Evolutionary conservation across 257 asterid genomes (phyloP).

Genomic region (Echites panduratus): DNA sequence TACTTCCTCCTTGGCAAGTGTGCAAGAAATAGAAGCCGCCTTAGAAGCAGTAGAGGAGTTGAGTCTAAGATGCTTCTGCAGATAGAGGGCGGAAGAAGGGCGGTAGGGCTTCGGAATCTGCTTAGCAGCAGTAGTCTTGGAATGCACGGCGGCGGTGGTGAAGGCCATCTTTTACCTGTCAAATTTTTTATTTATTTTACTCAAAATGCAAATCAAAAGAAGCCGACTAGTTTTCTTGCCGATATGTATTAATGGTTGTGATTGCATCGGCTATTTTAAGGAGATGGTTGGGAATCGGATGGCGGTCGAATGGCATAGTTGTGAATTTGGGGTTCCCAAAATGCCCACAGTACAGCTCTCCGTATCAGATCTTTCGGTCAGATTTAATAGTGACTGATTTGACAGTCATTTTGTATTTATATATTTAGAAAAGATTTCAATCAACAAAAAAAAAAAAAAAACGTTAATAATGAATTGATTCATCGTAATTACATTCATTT

Average conservation of each 20-base stretch:
- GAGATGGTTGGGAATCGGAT: too few relatives aligned
- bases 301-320: too few relatives aligned
- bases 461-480: too few relatives aligned
- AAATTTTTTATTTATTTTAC: neutral
- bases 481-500: too few relatives aligned
- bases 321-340: too few relatives aligned
- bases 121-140: constrained; percentile 12
- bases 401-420: too few relatives aligned
- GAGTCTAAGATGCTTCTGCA: constrained; percentile 22
- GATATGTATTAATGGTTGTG: neutral
- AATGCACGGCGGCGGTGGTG: constrained; percentile 16
- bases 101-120: constrained; percentile 35
- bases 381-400: too few relatives aligned
- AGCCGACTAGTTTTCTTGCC: neutral
- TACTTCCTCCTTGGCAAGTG: constrained; percentile 24
- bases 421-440: too few relatives aligned
- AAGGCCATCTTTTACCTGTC: constrained; percentile 3
- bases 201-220: neutral
- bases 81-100: constrained; percentile 31
- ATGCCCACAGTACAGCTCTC: too few relatives aligned
- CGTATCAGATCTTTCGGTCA: too few relatives aligned
- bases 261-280: neutral
- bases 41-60: constrained; percentile 8
- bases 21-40: constrained; percentile 26
- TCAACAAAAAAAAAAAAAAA: too few relatives aligned